phyloP scores from a whole-genome alignment of 768 basidiomycete species.

The Leucocoprinus birnbaumii region DNA sequence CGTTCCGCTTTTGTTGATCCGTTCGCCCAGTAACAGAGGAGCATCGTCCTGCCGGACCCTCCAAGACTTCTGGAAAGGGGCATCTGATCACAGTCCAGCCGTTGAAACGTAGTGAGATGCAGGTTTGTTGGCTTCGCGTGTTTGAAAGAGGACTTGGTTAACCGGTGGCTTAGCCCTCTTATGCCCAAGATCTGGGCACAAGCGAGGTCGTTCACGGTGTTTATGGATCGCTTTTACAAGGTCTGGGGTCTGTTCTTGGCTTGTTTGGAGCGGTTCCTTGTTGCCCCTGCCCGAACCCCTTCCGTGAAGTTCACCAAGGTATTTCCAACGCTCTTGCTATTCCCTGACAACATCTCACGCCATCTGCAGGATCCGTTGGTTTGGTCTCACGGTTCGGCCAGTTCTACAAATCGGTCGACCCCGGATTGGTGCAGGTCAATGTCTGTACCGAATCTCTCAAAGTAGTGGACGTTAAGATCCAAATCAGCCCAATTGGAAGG shows the following conservation, averaged over 20 bases:
- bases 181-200: slow-evolving; percentile 85
- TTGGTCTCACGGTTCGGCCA: slow-evolving; percentile 92
- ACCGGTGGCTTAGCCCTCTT: slow-evolving; percentile 61
- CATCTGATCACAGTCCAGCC: slow-evolving; percentile 82
- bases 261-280: slow-evolving; percentile 77
- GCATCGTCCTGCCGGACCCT: slow-evolving; percentile 27
- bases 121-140: slow-evolving; percentile 41
- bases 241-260: slow-evolving; percentile 66
- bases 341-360: slow-evolving; percentile 18
- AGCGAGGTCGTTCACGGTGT: slow-evolving; percentile 78
- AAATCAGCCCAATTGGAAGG: slow-evolving; percentile 83
- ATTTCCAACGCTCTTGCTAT: slow-evolving; percentile 13
- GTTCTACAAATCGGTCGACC: slow-evolving; percentile 95
- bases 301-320: slow-evolving; percentile 85
- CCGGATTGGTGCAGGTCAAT: slow-evolving; percentile 89
- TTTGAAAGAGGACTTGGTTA: neutral
- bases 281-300: slow-evolving; percentile 83
- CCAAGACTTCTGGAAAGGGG: slow-evolving; percentile 24
- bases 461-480: slow-evolving; percentile 93
- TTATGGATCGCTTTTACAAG: slow-evolving; percentile 79
- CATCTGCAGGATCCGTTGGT: slow-evolving; percentile 71
- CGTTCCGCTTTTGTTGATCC: too few species aligned
- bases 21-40: slow-evolving; percentile 71
- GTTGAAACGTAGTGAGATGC: slow-evolving; percentile 83
- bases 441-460: slow-evolving; percentile 90